Percentiles rank a stretch among this genome's conserved stretches.
phyloP scores from a whole-genome alignment of 495 filamentous ascomycete genomes.

The Hypoxylon intermedium region DNA sequence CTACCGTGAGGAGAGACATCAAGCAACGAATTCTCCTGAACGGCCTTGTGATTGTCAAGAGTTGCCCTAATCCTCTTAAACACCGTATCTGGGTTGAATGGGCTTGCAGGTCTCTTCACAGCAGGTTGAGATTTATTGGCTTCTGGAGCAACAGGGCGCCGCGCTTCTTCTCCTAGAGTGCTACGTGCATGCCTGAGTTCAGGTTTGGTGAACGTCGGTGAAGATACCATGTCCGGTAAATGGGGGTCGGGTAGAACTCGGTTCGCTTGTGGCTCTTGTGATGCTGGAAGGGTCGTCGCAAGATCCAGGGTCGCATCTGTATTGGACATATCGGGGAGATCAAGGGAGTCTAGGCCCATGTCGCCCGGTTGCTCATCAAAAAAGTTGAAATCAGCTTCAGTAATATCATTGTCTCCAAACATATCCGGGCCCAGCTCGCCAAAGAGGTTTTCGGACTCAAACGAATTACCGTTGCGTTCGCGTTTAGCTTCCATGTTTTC shows the following conservation, averaged over 20 bases:
- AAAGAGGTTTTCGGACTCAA: conserved; percentile 70
- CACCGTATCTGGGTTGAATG: conserved; percentile 60
- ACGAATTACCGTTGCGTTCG: conserved; percentile 46
- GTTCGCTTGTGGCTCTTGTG: conserved; percentile 28
- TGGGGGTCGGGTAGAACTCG: conserved; percentile 29
- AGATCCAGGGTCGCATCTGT: conserved; percentile 25
- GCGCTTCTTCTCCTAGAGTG: conserved; percentile 42
- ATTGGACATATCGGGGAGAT: conserved; percentile 36
- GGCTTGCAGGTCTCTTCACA: conserved; percentile 53
- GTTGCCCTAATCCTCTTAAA: conserved; percentile 58
- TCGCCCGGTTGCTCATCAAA: conserved; percentile 67
- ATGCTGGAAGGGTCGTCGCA: conserved; percentile 3
- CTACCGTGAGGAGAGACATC: conserved; percentile 39
- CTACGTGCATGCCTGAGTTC: conserved; percentile 58
- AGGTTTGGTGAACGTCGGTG: conserved; percentile 53
- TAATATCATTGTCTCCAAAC: conserved; percentile 82
- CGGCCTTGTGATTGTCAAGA: conserved; percentile 37
- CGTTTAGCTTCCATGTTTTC: conserved; percentile 46
- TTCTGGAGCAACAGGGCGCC: conserved; percentile 41
- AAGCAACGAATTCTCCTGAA: conserved; percentile 31
- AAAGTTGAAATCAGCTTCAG: conserved; percentile 90
- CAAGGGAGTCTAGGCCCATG: conserved; percentile 48
- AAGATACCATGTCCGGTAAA: conserved; percentile 18
- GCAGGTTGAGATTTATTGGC: conserved; percentile 31
- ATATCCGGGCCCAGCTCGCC: conserved; percentile 75